Evolutionary conservation across 164 flowering plant species (phyloP), one percentile per base, ranked within the genome.

Genomic region (Tetrastigma voinierianum): DNA sequence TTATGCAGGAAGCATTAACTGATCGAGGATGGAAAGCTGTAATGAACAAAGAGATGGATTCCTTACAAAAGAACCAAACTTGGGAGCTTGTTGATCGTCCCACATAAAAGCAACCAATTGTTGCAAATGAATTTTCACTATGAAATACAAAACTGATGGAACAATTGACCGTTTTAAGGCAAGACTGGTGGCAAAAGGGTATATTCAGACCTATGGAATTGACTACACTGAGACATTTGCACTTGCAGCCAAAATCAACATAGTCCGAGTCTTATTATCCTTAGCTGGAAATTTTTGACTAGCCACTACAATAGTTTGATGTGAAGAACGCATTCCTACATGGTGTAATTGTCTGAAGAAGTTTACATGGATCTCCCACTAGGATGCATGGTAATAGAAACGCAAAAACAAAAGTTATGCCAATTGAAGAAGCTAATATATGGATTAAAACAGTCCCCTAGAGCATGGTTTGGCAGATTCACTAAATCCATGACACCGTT

Each of bases 21-120:
- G 23, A 44, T 49, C 48, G 57, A 51, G 32, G 21, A 12, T 66
- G 62, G 62, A 47, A 9, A 8, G n/a, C n/a, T n/a, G n/a, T 46
- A 5, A 66, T 66, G 54, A 56, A 5, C 12, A 62, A 66, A 14
- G 62, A 66, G 25, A 66, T 66, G 17, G 4, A 43, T 11, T 45
- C 62, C 16, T 48, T 66, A 7, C 8, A 46, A 2, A 66, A n/a
- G 2, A 66, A 57, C 25, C 19, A 59, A 24, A 66, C 69, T 46
- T 2, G 20, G 24, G 18, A 4, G 7, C 6, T 32, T n/a, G n/a
- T n/a, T n/a, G n/a, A n/a, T n/a, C n/a, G n/a, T n/a, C n/a, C n/a
- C n/a, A n/a, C n/a, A n/a, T n/a, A n/a, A n/a, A n/a, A n/a, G n/a
- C n/a, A n/a, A n/a, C n/a, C n/a, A n/a, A n/a, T n/a, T n/a, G n/a